Base-by-base conservation (phyloP, 371 early-diverging fungal genomes). In the Fennellomyces sp. region DNA sequence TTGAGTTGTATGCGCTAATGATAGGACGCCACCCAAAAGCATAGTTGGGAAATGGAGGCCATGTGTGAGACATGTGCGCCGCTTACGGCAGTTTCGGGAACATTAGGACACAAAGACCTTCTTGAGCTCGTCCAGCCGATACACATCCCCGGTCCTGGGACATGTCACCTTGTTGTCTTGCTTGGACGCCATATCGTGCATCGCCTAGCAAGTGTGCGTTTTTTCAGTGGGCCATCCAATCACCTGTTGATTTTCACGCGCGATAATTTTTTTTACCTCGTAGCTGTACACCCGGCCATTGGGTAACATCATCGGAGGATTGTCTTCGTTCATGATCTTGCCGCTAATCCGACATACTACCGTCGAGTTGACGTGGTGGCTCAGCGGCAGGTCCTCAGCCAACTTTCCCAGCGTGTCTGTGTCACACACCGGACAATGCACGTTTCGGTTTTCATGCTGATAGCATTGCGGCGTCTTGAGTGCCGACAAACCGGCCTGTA, bases 401-500 rank as follows among this genome's bases (percentile, higher is more conserved):
- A 98, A 75, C 38, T 67, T 79, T 17, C 94, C 94, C 42, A 96
- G 83, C 1, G 93, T 92, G n/a, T 89, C 85, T 2, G 76, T 76
- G 52, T 88, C 86, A 61, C 98, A 98, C 30, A 96, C 92, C 0
- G 98, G 98, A 69, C 98, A 98, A 73, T 98, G 92, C 58, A 93
- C 81, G 72, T 93, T 94, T 41, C 83, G 77, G 63, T 93, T 85
- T 1, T 85, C 86, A 1, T 77, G 72, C 31, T 91, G 84, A 62
- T 84, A 91, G 68, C 94, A 93, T 48, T 84, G 84, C 3, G 84
- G 85, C 0, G 96, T 95, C 68, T 97, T 97, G 28, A 98, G 81
- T 2, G 95, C 95, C 2, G 96, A 86, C 23, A 98, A 76, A 2
- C 99, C 99, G 12, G 96, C 93, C 59, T 97, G 95, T 21, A 98